Evolutionary conservation across 352 stramenopile species (phyloP), one percentile per base, ranked within the genome.

Genomic region (Phytophthora chlamydospora): DNA sequence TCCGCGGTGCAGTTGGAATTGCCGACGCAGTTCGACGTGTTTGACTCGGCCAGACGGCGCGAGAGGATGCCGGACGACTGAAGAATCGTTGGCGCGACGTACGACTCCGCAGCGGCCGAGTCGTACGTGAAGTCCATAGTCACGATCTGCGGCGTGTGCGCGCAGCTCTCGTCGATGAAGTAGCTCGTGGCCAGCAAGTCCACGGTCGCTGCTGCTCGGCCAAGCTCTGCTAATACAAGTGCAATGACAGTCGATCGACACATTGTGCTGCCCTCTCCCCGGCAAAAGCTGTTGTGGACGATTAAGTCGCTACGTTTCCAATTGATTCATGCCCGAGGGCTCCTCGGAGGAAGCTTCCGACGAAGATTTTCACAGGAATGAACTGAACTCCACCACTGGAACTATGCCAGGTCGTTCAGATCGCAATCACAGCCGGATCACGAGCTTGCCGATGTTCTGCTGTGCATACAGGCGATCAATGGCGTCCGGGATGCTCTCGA

Each of bases 371-470:
- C 19, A 27, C 32, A n/a, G 13, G n/a, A 31, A 52, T 10, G 16
- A 52, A 12, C 16, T 52, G 31, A 41, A 43, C 13, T 21, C 14
- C 44, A 8, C 41, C 38, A 17, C 44, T 44, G 17, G 36, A 48
- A 40, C n/a, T n/a, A n/a, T n/a, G n/a, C n/a, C n/a, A n/a, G n/a
- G n/a, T 40, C 33, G 29, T 39, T 32, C 14, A 21, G 3, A 19
- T 29, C 16, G 11, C 36, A 45, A 32, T 62, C 38, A 71, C 33
- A 91, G 69, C 41, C 68, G 78, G 43, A 93, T 76, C 3, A 89
- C 78, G 35, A 94, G 80, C 67, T 94, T 94, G 59, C 85, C 85
- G n/a, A 85, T 89, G 49, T 87, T 89, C 35, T 88, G 67, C 57
- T 85, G 78, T 29, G 42, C 69, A 50, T 88, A 90, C 40, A 92